These are phyloP conservation scores for Vanilla planifolia DNA, from an alignment of 106 monocot genomes.

Conservation along the genomic window DNA sequence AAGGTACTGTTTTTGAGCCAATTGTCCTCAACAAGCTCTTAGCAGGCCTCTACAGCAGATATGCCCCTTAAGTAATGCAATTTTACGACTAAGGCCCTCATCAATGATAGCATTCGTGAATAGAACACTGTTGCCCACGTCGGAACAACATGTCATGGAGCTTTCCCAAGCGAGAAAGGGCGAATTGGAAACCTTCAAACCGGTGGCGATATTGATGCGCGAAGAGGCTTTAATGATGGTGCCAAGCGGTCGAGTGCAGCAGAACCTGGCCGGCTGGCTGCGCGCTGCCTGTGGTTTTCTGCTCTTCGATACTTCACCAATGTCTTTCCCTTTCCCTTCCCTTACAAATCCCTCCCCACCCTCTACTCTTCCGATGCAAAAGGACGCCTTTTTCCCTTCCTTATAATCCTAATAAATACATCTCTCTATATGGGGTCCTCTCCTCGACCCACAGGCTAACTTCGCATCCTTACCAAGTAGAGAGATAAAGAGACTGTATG, in stretches of 20 bases:
- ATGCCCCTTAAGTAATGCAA: no score
- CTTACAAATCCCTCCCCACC: constrained; percentile 5
- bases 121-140: no score
- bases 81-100: no score
- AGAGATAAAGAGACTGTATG: constrained; percentile 2
- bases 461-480: background rate
- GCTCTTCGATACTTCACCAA: background rate
- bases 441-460: background rate
- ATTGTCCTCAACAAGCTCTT: no score
- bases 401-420: constrained; percentile 3
- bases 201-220: constrained; percentile 1
- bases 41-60: no score
- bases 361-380: background rate
- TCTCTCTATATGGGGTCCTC: background rate
- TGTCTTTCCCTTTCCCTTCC: background rate
- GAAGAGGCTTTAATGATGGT: background rate
- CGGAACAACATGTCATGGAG: background rate
- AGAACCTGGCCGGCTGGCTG: constrained; percentile 3
- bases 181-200: background rate
- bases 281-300: background rate
- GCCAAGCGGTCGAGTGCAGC: background rate
- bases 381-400: background rate
- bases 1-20: no score
- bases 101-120: no score
- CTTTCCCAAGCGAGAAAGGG: background rate